phyloP scores from a whole-genome alignment of 164 flowering plant species.

The Magnolia kwangsiensis region DNA sequence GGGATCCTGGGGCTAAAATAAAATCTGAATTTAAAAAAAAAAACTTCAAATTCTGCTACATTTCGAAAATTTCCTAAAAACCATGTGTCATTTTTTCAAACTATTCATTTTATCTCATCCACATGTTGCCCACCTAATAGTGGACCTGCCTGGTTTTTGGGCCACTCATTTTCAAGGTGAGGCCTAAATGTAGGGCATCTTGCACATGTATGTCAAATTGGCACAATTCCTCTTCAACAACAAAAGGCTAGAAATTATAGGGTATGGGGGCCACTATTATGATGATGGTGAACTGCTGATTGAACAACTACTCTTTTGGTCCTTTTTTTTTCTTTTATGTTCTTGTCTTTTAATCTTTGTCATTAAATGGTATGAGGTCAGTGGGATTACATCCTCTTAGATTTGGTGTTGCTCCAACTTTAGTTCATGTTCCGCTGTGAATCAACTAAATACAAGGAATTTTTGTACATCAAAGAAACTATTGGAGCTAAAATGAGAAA shows the following conservation, averaged over 20 bases:
- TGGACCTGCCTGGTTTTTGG: background rate
- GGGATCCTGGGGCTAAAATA: too few species aligned
- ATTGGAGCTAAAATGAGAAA: constrained; percentile 1
- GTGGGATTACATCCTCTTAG: background rate
- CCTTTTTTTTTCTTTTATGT: background rate
- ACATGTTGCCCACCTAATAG: background rate
- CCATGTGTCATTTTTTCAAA: too few species aligned
- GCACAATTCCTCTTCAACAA: background rate
- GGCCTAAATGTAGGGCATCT: background rate
- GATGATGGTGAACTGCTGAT: background rate
- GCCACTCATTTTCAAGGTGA: background rate
- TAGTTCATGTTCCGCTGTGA: background rate
- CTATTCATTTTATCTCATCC: too few species aligned
- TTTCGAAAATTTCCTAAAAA: too few species aligned
- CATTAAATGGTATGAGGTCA: background rate
- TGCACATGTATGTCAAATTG: background rate
- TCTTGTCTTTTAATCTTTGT: background rate
- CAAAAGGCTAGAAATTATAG: background rate
- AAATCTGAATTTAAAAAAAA: too few species aligned
- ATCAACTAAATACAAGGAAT: background rate
- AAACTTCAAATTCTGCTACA: too few species aligned
- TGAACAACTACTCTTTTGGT: background rate
- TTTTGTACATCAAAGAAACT: background rate
- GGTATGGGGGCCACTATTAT: background rate
- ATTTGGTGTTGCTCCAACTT: background rate